Conservation (phyloP, 2,329 filamentous ascomycete species). For the Ceratocystis smalleyi region DNA sequence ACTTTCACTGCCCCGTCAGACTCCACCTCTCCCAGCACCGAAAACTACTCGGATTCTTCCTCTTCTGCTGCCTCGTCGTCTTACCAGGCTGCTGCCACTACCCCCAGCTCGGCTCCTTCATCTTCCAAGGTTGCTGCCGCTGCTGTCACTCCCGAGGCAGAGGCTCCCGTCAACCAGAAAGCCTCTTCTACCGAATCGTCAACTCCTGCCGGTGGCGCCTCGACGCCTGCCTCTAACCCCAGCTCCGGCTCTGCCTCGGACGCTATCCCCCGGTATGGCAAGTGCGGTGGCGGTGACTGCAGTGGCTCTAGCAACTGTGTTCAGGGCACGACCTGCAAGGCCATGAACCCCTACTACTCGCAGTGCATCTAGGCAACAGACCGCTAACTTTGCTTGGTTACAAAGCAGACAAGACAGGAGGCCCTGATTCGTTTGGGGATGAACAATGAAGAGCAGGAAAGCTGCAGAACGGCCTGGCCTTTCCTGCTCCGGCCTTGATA, state of each 20-base stretch:
- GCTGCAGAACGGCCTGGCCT: neutral
- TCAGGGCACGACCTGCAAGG: neutral
- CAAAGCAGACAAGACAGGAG: neutral
- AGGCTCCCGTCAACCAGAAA: no score
- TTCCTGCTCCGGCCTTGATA: neutral
- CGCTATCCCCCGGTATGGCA: neutral
- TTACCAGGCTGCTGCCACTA: neutral
- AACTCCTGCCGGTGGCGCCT: neutral
- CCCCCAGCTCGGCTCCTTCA: neutral
- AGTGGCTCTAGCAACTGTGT: neutral
- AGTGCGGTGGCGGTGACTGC: neutral
- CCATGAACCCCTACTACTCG: neutral
- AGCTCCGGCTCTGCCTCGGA: neutral
- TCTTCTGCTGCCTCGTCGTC: neutral
- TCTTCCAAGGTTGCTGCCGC: neutral
- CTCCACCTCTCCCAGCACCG: neutral
- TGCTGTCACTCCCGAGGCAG: neutral
- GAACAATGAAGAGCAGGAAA: neutral
- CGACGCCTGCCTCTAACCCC: neutral
- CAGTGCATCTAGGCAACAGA: neutral
- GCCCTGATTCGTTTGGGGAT: neutral
- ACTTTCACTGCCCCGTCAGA: constrained; percentile 23
- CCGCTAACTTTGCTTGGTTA: neutral
- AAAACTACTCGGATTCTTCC: neutral
- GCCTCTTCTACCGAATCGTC: neutral